phyloP scores from a whole-genome alignment of 106 monocot species.

The Apostasia ramifera region DNA sequence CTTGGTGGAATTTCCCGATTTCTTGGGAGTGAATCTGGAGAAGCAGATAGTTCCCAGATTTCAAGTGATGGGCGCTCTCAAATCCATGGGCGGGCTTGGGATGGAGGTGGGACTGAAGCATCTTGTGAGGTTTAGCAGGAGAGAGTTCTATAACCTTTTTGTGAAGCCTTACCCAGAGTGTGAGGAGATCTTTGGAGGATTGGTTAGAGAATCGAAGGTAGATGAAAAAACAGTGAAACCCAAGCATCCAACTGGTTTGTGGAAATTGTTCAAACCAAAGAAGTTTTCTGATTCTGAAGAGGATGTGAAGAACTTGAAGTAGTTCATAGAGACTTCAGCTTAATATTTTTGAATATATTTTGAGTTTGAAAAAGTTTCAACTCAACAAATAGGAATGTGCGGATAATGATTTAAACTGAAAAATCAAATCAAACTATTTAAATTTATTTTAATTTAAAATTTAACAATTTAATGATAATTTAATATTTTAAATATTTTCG shows the following conservation, averaged over 20 bases:
- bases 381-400: no score
- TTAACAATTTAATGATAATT: no score
- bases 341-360: background rate
- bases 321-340: constrained; percentile 49
- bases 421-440: no score
- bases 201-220: background rate
- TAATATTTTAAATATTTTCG: no score
- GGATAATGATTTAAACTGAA: no score
- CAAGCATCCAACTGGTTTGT: constrained; percentile 50
- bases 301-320: constrained; percentile 59
- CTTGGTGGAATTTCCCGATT: constrained; percentile 68
- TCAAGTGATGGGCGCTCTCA: constrained; percentile 62
- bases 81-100: constrained; percentile 44
- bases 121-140: constrained; percentile 50
- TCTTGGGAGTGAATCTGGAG: constrained; percentile 80
- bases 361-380: no score
- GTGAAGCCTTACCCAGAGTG: constrained; percentile 92
- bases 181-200: constrained; percentile 30
- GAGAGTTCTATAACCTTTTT: constrained; percentile 74
- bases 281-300: constrained; percentile 26
- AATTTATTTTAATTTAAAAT: no score
- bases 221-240: constrained; percentile 2
- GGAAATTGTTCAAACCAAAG: constrained; percentile 70
- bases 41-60: constrained; percentile 66
- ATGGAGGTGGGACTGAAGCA: constrained; percentile 63